Evolutionary conservation across 805 yeast species (phyloP), one percentile per base, ranked within the genome.

Genomic region (Groenewaldozyma salmanticensis): DNA sequence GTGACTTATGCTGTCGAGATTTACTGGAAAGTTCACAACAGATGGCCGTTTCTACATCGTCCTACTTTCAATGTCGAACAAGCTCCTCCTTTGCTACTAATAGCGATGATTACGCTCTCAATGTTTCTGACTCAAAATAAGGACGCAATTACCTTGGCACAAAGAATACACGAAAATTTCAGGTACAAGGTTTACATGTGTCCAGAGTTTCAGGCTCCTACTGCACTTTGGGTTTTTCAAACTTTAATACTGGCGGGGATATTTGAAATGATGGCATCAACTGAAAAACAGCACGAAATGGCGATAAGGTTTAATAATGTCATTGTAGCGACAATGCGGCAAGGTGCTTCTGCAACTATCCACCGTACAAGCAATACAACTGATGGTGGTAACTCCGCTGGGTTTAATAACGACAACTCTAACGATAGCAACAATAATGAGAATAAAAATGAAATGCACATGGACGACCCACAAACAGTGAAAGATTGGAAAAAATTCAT

Each of bases 141-240:
- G 55, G 43, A 47, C 52, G 48, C 50, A 16, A 37, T 43, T 39
- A 55, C 58, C 31, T 61, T 77, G 32, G 70, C 76, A 4, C 59
- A 65, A 45, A 45, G 49, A 35, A 63, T 76, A 13, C 73, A 75
- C 0, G 62, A 54, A 21, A 78, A 88, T 0, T 58, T 83, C 21
- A 61, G 94, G 38, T 79, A 77, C 68, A 61, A 70, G 22, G 68
- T 83, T 2, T 83, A 83, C 51, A 71, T 78, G 34, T 74, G 79
- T 39, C 77, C 77, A 4, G 82, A 77, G 40, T 85, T 84, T 56
- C 75, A 73, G 43, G 79, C 90, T 1, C 94, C 95, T 0, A 79
- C 86, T 0, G 70, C 71, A 45, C 63, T 81, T 4, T 85, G 88
- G 81, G 73, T 86, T 6, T 67, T 86, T 39, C 95, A 86, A 58